A percentile compares a stretch with the other conserved stretches of the same genome.
phyloP scores from a whole-genome alignment of 371 early-diverging fungal species.

The Apophysomyces elegans region DNA sequence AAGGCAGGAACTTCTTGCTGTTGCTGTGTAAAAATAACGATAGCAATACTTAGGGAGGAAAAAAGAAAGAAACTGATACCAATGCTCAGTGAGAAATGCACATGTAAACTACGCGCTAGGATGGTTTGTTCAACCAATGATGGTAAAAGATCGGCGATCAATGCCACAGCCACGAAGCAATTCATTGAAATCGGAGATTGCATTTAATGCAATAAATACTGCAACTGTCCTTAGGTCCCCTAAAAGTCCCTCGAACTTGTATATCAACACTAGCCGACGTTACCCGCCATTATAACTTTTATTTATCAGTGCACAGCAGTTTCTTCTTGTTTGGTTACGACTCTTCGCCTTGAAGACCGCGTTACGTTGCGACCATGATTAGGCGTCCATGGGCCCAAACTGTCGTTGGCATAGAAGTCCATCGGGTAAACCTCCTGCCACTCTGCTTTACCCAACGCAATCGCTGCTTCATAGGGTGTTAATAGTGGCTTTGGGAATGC shows the following conservation, averaged over 20 bases:
- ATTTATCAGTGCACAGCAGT: too few species aligned
- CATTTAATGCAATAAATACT: too few species aligned
- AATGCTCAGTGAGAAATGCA: neutral
- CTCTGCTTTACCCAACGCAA: constrained; percentile 72
- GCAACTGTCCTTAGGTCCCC: too few species aligned
- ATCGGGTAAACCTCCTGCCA: constrained; percentile 94
- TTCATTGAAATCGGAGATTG: too few species aligned
- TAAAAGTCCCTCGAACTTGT: too few species aligned
- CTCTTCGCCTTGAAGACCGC: constrained; percentile 3
- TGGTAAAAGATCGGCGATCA: too few species aligned
- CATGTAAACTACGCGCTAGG: neutral
- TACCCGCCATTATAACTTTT: too few species aligned
- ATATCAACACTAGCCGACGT: too few species aligned
- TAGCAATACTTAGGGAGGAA: neutral
- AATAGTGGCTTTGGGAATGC: constrained; percentile 94
- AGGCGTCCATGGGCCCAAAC: constrained; percentile 94
- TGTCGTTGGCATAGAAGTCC: constrained; percentile 96
- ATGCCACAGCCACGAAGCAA: too few species aligned
- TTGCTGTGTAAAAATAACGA: neutral
- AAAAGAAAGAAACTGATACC: neutral
- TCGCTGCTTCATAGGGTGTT: constrained; percentile 97
- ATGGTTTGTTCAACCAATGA: too few species aligned
- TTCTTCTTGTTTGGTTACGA: neutral
- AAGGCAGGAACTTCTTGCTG: neutral
- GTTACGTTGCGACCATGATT: constrained; percentile 71